Percentiles rank a stretch among this genome's conserved stretches.
Conservation (phyloP, 1,139 yeast genomes). For the Sugiyamaella novakii region DNA sequence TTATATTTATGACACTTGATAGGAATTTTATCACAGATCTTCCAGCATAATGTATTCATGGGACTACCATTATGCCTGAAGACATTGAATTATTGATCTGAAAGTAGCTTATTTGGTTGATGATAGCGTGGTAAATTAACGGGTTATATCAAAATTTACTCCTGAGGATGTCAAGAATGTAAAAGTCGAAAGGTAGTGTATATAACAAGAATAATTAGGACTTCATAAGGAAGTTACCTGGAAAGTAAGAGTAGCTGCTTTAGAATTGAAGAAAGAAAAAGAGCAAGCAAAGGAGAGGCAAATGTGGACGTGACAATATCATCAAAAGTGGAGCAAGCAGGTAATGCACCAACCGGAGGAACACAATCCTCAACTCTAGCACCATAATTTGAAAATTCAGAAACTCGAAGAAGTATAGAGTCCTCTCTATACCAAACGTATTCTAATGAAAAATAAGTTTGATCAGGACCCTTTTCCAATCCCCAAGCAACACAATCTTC, state of each 20-base stretch:
- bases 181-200: conserved; percentile 20
- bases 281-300: conserved; percentile 7
- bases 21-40: conserved; percentile 83
- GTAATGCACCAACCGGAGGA: no score
- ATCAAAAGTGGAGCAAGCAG: background rate
- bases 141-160: conserved; percentile 31
- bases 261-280: conserved; percentile 8
- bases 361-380: background rate
- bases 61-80: conserved; percentile 81
- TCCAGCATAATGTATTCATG: conserved; percentile 85
- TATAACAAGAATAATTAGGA: conserved; percentile 26
- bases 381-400: no score
- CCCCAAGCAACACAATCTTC: conserved; percentile 3
- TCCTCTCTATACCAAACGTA: background rate
- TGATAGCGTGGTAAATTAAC: conserved; percentile 37
- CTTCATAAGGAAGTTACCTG: conserved; percentile 31
- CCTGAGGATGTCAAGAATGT: conserved; percentile 26
- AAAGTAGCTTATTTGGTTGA: conserved; percentile 40
- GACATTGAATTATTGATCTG: conserved; percentile 64
- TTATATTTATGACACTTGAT: conserved; percentile 70
- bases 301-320: no score
- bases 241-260: conserved; percentile 23
- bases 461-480: conserved; percentile 8
- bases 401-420: no score
- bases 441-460: conserved; percentile 6